Conservation (phyloP, 2,329 filamentous ascomycete species). For the Fusarium annulatum region DNA sequence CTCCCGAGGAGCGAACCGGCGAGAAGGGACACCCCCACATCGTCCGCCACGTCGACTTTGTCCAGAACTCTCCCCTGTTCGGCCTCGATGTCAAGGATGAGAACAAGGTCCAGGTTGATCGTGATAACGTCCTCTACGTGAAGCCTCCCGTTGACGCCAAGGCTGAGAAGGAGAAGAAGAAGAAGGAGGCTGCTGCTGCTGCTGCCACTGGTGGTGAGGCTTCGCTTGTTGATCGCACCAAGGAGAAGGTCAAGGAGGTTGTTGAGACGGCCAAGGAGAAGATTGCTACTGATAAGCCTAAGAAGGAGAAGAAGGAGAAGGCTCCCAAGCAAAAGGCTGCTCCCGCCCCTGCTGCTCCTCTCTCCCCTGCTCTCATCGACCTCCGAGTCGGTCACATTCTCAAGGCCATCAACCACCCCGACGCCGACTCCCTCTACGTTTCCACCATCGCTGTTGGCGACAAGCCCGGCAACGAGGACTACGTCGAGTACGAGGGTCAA, state of each 20-base stretch:
- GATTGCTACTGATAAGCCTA: conserved; percentile 59
- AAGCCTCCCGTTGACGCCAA: conserved; percentile 91
- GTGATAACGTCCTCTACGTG: conserved; percentile 83
- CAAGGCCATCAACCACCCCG: conserved; percentile 94
- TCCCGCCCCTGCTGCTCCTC: conserved; percentile 76
- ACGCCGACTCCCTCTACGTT: conserved; percentile 95
- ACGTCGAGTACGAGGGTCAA: conserved; percentile 89
- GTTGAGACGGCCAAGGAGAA: conserved; percentile 61
- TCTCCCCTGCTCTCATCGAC: conserved; percentile 89
- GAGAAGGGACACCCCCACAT: conserved; percentile 91
- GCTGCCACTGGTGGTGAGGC: conserved; percentile 64
- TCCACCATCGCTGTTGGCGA: conserved; percentile 97
- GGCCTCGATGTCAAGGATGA: conserved; percentile 74
- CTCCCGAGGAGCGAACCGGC: conserved; percentile 86
- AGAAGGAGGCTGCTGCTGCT: conserved; percentile 77
- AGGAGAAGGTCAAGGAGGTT: conserved; percentile 67
- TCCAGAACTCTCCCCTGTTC: conserved; percentile 87
- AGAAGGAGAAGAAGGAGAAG: conserved; percentile 94
- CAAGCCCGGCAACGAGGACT: conserved; percentile 82
- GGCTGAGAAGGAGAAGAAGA: conserved; percentile 99
- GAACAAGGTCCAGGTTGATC: conserved; percentile 83
- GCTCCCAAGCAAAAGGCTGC: conserved; percentile 79
- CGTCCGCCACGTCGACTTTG: conserved; percentile 91
- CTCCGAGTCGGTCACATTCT: conserved; percentile 97
- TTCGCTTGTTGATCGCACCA: conserved; percentile 69